Conservation (phyloP, 768 basidiomycete species). For the Xerocomellus intermedius region DNA sequence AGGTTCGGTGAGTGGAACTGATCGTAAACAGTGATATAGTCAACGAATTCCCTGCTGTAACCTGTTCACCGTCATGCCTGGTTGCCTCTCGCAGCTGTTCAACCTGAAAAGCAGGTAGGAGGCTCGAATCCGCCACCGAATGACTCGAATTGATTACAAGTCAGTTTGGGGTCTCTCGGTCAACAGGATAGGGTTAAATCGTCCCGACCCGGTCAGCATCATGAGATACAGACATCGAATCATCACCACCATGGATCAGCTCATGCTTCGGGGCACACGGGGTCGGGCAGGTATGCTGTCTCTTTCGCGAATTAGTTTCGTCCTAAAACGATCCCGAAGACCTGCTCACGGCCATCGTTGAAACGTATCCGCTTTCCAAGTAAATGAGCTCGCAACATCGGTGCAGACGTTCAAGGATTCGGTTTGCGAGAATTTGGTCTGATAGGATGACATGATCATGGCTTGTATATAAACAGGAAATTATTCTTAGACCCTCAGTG, state of each 20-base stretch:
- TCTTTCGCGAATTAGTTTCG: neutral
- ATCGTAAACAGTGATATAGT: neutral
- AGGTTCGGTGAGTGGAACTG: neutral
- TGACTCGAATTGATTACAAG: neutral
- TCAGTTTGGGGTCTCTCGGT: slow-evolving; percentile 1
- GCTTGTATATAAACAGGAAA: too few species aligned
- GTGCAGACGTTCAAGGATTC: too few species aligned
- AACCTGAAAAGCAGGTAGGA: neutral
- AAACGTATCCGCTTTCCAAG: neutral
- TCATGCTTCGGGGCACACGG: too few species aligned
- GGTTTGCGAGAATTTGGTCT: too few species aligned
- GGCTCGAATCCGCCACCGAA: neutral
- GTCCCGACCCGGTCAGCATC: neutral
- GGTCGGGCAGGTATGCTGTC: too few species aligned
- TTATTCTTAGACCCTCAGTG: too few species aligned
- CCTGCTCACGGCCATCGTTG: neutral
- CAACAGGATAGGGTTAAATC: neutral
- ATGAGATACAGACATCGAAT: too few species aligned
- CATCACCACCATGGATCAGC: too few species aligned
- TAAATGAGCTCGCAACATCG: too few species aligned
- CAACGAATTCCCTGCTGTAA: neutral
- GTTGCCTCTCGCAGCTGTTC: neutral
- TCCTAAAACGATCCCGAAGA: neutral
- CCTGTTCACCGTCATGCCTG: neutral
- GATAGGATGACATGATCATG: neutral